phyloP scores from a whole-genome alignment of 164 flowering plant genomes.

The Vitis labrusca region DNA sequence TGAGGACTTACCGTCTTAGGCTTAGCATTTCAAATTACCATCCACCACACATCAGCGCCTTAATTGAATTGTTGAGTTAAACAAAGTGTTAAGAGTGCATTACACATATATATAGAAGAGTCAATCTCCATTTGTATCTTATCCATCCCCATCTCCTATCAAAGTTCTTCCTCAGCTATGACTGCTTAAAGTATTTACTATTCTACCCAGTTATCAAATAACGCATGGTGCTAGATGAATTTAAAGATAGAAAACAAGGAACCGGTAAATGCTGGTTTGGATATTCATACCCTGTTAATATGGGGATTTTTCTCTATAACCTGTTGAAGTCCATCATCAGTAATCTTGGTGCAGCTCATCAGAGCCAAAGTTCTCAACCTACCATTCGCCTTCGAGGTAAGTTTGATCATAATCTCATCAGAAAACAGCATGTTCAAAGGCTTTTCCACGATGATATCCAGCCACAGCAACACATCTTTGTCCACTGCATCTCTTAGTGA shows the following conservation, averaged over 20 bases:
- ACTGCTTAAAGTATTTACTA: neutral
- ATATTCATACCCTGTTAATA: conserved; percentile 55
- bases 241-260: neutral
- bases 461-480: conserved; percentile 59
- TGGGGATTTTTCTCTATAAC: conserved; percentile 52
- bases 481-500: conserved; percentile 54
- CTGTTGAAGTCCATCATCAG: conserved; percentile 60
- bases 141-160: conserved; percentile 2
- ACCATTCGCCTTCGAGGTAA: conserved; percentile 61
- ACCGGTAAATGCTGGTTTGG: neutral
- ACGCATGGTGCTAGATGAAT: too few species aligned
- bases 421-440: conserved; percentile 48
- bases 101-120: too few species aligned
- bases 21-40: too few species aligned
- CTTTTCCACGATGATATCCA: conserved; percentile 44
- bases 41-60: too few species aligned
- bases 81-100: too few species aligned
- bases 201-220: too few species aligned
- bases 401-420: conserved; percentile 38
- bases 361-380: conserved; percentile 55
- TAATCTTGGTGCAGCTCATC: conserved; percentile 43
- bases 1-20: too few species aligned
- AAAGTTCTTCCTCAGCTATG: neutral
- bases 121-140: conserved; percentile 6
- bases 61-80: too few species aligned